Base-by-base conservation (phyloP, 306 rosid genomes). In the Boehmeria nivea region DNA sequence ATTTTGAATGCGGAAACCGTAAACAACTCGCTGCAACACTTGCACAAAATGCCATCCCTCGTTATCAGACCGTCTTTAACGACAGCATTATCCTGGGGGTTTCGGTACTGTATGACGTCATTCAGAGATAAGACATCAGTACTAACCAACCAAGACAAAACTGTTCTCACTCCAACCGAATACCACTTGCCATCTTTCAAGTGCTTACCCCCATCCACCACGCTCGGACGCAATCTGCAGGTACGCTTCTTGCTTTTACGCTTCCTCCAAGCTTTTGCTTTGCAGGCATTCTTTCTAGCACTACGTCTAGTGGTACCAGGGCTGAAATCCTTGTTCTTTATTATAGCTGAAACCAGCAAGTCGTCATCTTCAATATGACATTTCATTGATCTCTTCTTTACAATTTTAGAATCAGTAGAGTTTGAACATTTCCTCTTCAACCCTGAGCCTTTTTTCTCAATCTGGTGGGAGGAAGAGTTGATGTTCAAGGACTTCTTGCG, bases 311-410 rank as follows among this genome's bases (percentile, higher is more conserved):
- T 46, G 49, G 68, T 54, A 66, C 77, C 73, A 61, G 81, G 62
- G 59, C 54, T 61, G 53, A 70, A 76, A 48, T 76, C 84, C 67
- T 81, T 83, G 62, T 65, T 87, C 77, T 73, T 87, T 24, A 85
- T 75, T 25, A 93, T 82, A 57, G 95, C 96, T 3, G 96, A 87
- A 68, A 87, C 86, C 78, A 93, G 68, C 55, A 84, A 78, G 74
- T 93, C 99, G 45, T 87, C 95, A 63, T 93, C 99, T 58, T 81
- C 82, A 72, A 93, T 85, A 71, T 61, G 84, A 69, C 96, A 93
- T 50, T 72, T 43, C 6, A 43, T 66, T 45, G 80, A 68, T 73
- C 67, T 83, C 43, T 65, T 72, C 60, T 63, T 72, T 67, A 63
- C 82, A 64, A 60, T 65, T 60, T 64, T 62, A 54, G 74, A 61